Conservation (phyloP, 2,329 filamentous ascomycete species). For the Diaporthe sp. region DNA sequence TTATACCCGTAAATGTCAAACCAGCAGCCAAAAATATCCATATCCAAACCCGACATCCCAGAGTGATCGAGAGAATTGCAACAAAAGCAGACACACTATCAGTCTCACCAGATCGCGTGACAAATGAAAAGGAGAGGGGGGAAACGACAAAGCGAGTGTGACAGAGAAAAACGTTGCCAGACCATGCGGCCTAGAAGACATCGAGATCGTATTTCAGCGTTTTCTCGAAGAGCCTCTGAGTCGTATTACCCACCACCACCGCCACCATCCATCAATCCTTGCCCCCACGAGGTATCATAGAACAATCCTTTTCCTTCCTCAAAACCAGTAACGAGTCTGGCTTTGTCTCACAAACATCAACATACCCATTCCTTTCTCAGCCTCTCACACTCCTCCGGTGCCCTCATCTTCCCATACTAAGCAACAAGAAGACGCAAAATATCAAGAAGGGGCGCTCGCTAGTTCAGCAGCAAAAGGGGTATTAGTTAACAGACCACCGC, state of each 20-base stretch:
- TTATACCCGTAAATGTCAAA: background rate
- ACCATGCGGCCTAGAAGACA: constrained; percentile 22
- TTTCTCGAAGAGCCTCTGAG: background rate
- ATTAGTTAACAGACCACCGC: constrained; percentile 16
- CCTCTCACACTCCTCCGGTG: background rate
- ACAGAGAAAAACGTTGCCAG: background rate
- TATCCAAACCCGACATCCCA: background rate
- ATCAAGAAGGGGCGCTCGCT: background rate
- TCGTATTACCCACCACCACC: constrained; percentile 8
- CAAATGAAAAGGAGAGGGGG: background rate
- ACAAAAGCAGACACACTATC: background rate
- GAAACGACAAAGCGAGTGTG: background rate
- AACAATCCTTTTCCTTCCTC: background rate
- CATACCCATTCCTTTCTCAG: background rate
- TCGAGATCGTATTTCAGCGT: constrained; percentile 25
- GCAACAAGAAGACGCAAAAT: background rate
- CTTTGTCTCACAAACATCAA: background rate
- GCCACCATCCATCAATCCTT: background rate
- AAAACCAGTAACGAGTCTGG: background rate
- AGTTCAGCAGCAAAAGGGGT: constrained; percentile 7
- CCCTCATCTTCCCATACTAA: background rate
- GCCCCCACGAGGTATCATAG: constrained; percentile 1
- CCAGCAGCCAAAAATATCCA: background rate
- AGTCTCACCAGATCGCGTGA: background rate
- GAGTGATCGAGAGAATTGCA: background rate